A percentile compares a stretch with the other conserved stretches of the same genome.
Evolutionary conservation across 306 rosid species (phyloP).

Genomic region (Dalbergia oliveri): DNA sequence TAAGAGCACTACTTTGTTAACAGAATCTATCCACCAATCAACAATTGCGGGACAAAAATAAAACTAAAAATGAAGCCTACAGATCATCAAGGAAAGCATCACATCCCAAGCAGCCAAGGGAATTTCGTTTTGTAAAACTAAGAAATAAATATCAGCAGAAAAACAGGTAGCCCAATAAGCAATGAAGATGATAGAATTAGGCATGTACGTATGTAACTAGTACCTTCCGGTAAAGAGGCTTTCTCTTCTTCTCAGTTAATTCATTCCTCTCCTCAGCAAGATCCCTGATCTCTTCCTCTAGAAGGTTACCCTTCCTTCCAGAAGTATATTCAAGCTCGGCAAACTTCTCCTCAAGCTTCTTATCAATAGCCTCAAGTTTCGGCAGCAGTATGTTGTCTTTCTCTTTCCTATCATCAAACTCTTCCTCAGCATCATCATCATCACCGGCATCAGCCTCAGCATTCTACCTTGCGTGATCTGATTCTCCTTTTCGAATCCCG

Average conservation of each 20-base stretch:
- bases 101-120: too few relatives aligned
- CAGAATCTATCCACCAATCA: not conserved
- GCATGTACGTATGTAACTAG: conserved; percentile 3
- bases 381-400: conserved; percentile 77
- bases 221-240: conserved; percentile 85
- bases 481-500: conserved; percentile 66
- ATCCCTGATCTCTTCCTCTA: conserved; percentile 92
- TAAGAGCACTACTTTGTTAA: not conserved
- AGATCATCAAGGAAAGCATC: not conserved
- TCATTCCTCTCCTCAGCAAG: conserved; percentile 97
- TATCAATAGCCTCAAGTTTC: conserved; percentile 85
- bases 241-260: conserved; percentile 86
- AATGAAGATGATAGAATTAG: not conserved
- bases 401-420: conserved; percentile 94
- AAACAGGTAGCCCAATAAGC: too few relatives aligned
- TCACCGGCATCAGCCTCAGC: conserved; percentile 60
- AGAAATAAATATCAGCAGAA: too few relatives aligned
- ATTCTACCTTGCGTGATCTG: conserved; percentile 49
- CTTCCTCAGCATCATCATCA: conserved; percentile 68
- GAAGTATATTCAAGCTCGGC: conserved; percentile 87
- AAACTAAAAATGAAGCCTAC: not conserved
- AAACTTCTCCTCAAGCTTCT: conserved; percentile 84
- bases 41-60: not conserved
- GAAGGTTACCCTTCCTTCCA: conserved; percentile 87
- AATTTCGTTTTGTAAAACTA: too few relatives aligned